phyloP scores from a whole-genome alignment of 1,139 yeast species.

The Zygosaccharomyces sapae region DNA sequence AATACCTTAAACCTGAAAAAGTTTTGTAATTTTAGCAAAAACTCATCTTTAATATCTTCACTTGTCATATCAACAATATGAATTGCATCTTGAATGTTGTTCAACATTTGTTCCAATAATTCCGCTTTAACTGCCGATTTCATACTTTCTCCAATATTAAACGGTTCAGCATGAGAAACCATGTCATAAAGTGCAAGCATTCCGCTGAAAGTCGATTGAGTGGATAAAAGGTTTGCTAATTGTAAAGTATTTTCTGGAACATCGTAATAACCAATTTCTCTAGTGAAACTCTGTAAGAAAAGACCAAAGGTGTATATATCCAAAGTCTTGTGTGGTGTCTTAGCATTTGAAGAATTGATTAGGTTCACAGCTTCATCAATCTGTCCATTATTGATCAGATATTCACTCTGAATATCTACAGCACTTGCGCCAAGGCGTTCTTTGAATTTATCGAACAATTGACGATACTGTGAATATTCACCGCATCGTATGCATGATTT shows the following conservation, averaged over 20 bases:
- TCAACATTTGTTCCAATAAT: constrained; percentile 30
- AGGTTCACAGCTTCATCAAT: constrained; percentile 25
- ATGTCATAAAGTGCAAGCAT: constrained; percentile 24
- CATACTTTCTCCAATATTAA: constrained; percentile 10
- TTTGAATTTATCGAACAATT: constrained; percentile 20
- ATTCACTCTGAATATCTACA: constrained; percentile 26
- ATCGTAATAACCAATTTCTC: constrained; percentile 12
- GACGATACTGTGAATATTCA: constrained; percentile 20
- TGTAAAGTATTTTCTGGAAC: constrained; percentile 29
- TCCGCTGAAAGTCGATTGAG: constrained; percentile 22
- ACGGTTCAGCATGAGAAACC: constrained; percentile 12
- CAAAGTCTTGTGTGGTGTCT: constrained; percentile 19
- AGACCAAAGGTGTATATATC: constrained; percentile 28
- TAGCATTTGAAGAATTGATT: constrained; percentile 15
- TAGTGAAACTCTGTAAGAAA: constrained; percentile 27
- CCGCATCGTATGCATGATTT: constrained; percentile 31
- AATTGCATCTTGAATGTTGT: constrained; percentile 29
- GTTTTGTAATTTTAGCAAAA: constrained; percentile 23
- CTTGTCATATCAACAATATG: constrained; percentile 18
- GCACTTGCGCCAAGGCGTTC: constrained; percentile 16
- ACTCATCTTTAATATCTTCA: constrained; percentile 10
- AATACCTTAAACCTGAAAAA: constrained; percentile 29
- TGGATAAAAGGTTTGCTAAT: constrained; percentile 31
- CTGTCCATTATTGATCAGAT: constrained; percentile 22
- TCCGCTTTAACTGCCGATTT: constrained; percentile 19